Evolutionary conservation across 768 basidiomycete genomes (phyloP), one percentile per base, ranked within the genome.

Genomic region (Epithele typhae): DNA sequence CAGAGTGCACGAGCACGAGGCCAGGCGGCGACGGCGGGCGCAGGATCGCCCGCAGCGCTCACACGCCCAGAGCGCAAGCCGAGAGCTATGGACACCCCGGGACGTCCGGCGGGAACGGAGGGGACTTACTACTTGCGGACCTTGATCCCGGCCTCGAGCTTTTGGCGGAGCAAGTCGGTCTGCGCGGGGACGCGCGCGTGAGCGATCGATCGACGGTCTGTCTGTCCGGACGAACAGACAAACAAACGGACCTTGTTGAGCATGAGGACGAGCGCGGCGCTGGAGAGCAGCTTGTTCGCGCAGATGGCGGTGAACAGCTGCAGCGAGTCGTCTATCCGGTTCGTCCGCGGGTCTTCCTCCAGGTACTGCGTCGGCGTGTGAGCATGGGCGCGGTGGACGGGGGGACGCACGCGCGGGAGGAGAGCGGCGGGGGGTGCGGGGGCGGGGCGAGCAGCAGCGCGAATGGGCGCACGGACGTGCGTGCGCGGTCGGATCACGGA

Each of bases 311-410:
- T 82, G 65, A 87, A 89, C 9, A 91, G 73, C 56, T 86, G 84
- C 17, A 92, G 70, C 1, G 88, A 90, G 64, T 92, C 89, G 50
- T 88, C 80, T 50, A 91, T 82, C 54, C 88, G 70, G 59, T 91
- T 91, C 39, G 83, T 82, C 51, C 78, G 76, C 4, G 81, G 74
- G 61, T 91, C 88, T 68, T 92, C 89, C 55, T 89, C 84, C 9
- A 92, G 76, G 63, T 87, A 89, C 85, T 90, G 47, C 32, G 48
- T 19, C 32, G 6, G 40, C 2, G 39, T 14, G 12, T 24, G 32
- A 35, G 27, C 18, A 24, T 18, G 30, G n/a, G 18, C 25, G 12
- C 3, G 25, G 37, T 11, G 41, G 38, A 45, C 19, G 15, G 38
- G 22, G 38, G 11, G 38, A 22, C 4, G 37, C 18, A 14, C 17